These are phyloP conservation scores for Phialophora verrucosa DNA, from an alignment of 2,329 filamentous ascomycete genomes.

Conservation along the genomic window DNA sequence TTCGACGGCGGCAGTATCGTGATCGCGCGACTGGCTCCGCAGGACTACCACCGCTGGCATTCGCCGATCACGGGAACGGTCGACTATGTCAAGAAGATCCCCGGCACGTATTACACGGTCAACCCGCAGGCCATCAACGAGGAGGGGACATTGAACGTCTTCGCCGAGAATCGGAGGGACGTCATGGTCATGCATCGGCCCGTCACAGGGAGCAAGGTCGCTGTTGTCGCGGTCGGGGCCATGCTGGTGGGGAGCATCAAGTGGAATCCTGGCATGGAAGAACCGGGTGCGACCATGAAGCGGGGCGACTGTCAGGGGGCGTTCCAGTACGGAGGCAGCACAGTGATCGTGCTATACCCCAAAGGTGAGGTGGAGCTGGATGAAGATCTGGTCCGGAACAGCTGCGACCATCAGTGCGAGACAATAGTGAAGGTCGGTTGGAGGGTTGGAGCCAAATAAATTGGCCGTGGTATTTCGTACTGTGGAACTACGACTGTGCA, in stretches of 20 bases:
- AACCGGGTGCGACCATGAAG: conserved; percentile 42
- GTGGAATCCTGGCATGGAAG: conserved; percentile 47
- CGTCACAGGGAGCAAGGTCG: conserved; percentile 42
- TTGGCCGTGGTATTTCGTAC: neutral
- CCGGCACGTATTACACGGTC: conserved; percentile 51
- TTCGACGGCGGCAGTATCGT: conserved; percentile 48
- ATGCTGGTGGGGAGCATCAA: conserved; percentile 54
- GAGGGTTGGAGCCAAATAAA: conserved; percentile 36
- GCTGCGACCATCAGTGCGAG: conserved; percentile 45
- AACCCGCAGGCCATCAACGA: conserved; percentile 53
- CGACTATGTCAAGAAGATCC: conserved; percentile 46
- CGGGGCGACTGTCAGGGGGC: conserved; percentile 50
- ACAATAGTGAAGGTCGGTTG: conserved; percentile 50
- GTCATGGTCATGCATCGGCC: conserved; percentile 48
- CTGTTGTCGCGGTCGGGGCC: conserved; percentile 51
- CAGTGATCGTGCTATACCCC: conserved; percentile 50
- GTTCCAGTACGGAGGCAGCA: conserved; percentile 53
- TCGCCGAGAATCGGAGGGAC: conserved; percentile 51
- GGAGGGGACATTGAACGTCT: conserved; percentile 49
- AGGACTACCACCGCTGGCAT: conserved; percentile 53
- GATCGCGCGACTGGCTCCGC: conserved; percentile 50
- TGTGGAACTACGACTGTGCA: neutral
- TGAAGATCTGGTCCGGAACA: conserved; percentile 46
- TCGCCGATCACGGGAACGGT: conserved; percentile 46
- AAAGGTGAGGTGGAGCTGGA: conserved; percentile 47